phyloP scores from a whole-genome alignment of 345 rosid genomes.

The Camelina neglecta region DNA sequence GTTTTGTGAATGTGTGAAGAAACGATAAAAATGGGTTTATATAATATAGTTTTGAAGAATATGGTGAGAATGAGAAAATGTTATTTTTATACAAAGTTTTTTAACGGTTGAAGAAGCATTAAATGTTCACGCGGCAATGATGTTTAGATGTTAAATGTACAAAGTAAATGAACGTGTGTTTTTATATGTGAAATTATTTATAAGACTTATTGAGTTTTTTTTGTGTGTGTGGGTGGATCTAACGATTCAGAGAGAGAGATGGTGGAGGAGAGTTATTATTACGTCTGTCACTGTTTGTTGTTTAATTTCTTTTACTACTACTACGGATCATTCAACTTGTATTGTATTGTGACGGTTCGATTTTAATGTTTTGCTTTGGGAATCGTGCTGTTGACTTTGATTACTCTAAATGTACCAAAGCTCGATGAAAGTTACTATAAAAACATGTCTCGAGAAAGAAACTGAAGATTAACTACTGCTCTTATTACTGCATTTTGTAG shows the following conservation, averaged over 20 bases:
- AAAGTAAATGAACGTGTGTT: conserved; percentile 36
- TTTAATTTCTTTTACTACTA: conserved; percentile 15
- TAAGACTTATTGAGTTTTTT: neutral
- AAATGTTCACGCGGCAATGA: conserved; percentile 44
- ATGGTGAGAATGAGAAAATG: conserved; percentile 31
- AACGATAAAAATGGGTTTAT: conserved; percentile 25
- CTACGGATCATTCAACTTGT: conserved; percentile 18
- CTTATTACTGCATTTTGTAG: neutral
- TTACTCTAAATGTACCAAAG: neutral
- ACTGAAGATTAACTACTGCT: neutral
- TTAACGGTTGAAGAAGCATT: conserved; percentile 42
- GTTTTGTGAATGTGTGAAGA: conserved; percentile 21
- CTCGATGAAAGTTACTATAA: conserved; percentile 22
- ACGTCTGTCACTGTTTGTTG: conserved; percentile 36
- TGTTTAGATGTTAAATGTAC: conserved; percentile 34
- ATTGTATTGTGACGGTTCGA: conserved; percentile 34
- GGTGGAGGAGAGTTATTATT: conserved; percentile 42
- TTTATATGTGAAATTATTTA: conserved; percentile 38
- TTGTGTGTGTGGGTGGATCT: conserved; percentile 21
- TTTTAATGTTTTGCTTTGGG: conserved; percentile 39
- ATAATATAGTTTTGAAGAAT: conserved; percentile 36
- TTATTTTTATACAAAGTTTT: neutral
- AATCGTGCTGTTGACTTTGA: conserved; percentile 35
- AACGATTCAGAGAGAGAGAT: conserved; percentile 8
- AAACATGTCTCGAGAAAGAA: conserved; percentile 27